Evolutionary conservation across 202 grass and related monocot species (phyloP).

Genomic region (Hordeum pubiflorum): DNA sequence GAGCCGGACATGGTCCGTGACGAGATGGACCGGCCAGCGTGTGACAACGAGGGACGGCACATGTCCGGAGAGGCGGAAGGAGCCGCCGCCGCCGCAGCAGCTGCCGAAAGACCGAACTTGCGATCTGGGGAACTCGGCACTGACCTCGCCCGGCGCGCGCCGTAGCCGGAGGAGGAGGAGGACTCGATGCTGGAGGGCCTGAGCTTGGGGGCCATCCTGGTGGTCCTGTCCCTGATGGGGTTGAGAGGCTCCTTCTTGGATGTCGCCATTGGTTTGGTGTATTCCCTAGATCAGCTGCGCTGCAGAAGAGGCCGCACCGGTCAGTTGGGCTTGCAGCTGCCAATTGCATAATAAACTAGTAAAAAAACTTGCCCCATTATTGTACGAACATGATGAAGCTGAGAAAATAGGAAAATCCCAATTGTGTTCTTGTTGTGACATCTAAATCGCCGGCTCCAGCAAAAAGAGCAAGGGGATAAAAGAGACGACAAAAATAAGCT

Average conservation of each 20-base stretch:
- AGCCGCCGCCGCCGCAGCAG: neutral
- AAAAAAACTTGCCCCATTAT: neutral
- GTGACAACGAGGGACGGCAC: slow-evolving; percentile 8
- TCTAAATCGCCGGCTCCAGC: slow-evolving; percentile 34
- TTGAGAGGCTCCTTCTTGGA: slow-evolving; percentile 35
- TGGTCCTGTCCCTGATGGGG: slow-evolving; percentile 20
- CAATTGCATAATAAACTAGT: neutral
- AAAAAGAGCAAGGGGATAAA: slow-evolving; percentile 17
- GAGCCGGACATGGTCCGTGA: slow-evolving; percentile 8
- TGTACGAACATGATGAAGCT: neutral
- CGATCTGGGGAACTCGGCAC: slow-evolving; percentile 36
- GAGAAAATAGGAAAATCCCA: neutral
- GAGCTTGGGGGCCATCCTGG: slow-evolving; percentile 28
- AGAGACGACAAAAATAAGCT: neutral
- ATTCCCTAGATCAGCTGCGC: slow-evolving; percentile 5
- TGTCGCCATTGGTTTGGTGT: slow-evolving; percentile 36
- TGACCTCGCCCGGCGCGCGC: slow-evolving; percentile 7
- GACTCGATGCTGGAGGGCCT: slow-evolving; percentile 33
- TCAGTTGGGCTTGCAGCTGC: slow-evolving; percentile 6
- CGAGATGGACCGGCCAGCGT: neutral
- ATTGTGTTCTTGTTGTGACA: slow-evolving; percentile 17
- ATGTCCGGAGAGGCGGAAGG: neutral
- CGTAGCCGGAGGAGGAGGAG: slow-evolving; percentile 20
- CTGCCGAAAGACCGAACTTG: slow-evolving; percentile 22
- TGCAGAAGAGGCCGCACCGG: slow-evolving; percentile 2